Percentiles rank a stretch among this genome's conserved stretches.
phyloP scores from a whole-genome alignment of 805 yeast species.

The Danielia oregonensis region DNA sequence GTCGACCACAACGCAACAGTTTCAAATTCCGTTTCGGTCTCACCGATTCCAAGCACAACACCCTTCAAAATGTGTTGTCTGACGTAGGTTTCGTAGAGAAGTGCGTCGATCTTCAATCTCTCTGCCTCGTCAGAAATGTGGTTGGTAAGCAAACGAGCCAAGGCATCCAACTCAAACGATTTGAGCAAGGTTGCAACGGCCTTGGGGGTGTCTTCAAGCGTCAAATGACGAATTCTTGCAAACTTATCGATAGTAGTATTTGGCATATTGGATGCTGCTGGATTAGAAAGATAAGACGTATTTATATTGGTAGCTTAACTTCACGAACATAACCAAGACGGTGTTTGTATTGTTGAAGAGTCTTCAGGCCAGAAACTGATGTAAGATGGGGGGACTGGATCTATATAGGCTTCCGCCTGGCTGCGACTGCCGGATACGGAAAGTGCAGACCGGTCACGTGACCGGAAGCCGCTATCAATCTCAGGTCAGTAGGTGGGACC shows the following conservation, averaged over 20 bases:
- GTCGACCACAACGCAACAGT: conserved; percentile 54
- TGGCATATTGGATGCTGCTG: not conserved
- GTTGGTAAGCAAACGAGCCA: conserved; percentile 23
- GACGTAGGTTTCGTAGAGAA: conserved; percentile 49
- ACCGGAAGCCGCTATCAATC: too few species aligned
- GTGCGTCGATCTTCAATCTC: conserved; percentile 7
- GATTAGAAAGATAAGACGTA: conserved; percentile 15
- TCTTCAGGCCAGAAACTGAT: not conserved
- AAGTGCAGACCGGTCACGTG: too few species aligned
- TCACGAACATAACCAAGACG: conserved; percentile 20
- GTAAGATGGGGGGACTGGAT: too few species aligned
- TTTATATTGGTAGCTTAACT: conserved; percentile 20
- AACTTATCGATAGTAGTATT: not conserved
- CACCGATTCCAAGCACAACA: conserved; percentile 47
- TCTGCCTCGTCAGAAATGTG: conserved; percentile 9
- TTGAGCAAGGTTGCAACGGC: conserved; percentile 37
- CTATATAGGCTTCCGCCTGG: too few species aligned
- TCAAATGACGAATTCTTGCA: conserved; percentile 8
- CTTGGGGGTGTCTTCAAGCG: conserved; percentile 21
- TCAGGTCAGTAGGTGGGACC: too few species aligned
- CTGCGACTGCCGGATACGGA: too few species aligned
- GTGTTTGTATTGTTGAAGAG: not conserved
- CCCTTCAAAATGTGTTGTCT: conserved; percentile 50
- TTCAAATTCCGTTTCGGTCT: conserved; percentile 41
- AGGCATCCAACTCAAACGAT: conserved; percentile 32